Evolutionary conservation across 208 protist genomes (phyloP), one percentile per base, ranked within the genome.

Genomic region (Crithidia expoeki): DNA sequence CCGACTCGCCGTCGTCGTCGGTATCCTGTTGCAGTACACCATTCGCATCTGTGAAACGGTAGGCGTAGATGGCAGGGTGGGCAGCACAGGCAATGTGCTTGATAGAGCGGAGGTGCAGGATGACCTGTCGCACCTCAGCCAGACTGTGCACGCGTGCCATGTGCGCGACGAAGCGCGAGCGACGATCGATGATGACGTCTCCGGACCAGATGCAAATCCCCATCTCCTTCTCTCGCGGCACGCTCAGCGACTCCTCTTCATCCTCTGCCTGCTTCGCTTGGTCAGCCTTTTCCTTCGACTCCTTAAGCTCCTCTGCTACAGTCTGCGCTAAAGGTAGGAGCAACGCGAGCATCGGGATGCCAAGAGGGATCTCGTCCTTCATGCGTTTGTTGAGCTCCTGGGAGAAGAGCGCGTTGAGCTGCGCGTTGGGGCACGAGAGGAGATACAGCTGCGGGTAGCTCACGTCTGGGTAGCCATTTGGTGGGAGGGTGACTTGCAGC

Each of bases 1-100:
- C 95, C 10, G 65, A 82, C 79, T 99, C 96, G 2, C 97, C 97
- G 62, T 99, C 97, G 76, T 99, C 97, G 57, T 99, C 96, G 59
- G 86, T 70, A 74, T 95, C 86, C 42, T 94, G 74, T 33, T 96
- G 76, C 58, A 98, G 28, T n/a, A 89, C 32, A 4, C 84, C 84
- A 10, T 79, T 76, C 1, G 32, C 58, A 60, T 93, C 90, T 0
- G 62, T 80, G 59, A 97, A 92, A n/a, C 97, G 88, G 72, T 98
- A 99, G 19, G 96, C 96, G 49, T 85, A 92, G 47, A 98, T 98
- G 52, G 98, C 94, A 7, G 93, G 93, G 57, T 98, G 94, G 28
- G 88, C 79, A 0, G 94, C 94, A 42, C 63, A 69, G n/a, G 81
- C 83, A 46, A 98, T 96, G 65, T 81, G 68, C 21, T 79, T 84